Conservation (phyloP, 495 filamentous ascomycete genomes). For the Ramalina peruviana region DNA sequence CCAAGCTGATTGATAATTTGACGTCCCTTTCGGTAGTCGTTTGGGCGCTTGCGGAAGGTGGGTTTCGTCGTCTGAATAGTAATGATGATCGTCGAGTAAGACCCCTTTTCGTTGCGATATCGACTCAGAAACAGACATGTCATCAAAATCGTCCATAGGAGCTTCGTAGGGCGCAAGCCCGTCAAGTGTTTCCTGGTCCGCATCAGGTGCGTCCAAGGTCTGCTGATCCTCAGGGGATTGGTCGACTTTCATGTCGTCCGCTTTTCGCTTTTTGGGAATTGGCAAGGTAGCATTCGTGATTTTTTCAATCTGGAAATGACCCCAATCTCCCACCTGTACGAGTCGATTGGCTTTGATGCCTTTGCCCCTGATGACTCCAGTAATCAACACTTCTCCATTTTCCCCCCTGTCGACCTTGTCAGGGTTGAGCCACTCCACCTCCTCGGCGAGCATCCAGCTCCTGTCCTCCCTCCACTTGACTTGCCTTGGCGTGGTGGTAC, state of each 20-base stretch:
- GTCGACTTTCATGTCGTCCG: slow-evolving; percentile 60
- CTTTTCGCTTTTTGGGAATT: slow-evolving; percentile 36
- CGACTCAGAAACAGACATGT: slow-evolving; percentile 39
- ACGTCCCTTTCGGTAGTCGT: slow-evolving; percentile 78
- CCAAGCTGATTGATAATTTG: slow-evolving; percentile 88
- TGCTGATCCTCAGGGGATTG: slow-evolving; percentile 28
- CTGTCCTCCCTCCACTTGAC: slow-evolving; percentile 85
- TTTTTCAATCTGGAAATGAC: slow-evolving; percentile 85
- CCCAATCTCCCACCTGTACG: slow-evolving; percentile 86
- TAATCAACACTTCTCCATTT: slow-evolving; percentile 51
- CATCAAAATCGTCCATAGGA: slow-evolving; percentile 54
- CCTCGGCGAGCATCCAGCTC: slow-evolving; percentile 86
- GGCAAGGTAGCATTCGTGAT: slow-evolving; percentile 58
- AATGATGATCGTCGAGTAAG: slow-evolving; percentile 90
- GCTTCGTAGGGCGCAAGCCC: slow-evolving; percentile 74
- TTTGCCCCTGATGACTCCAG: slow-evolving; percentile 74
- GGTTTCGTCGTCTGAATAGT: slow-evolving; percentile 87
- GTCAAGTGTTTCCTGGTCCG: slow-evolving; percentile 68
- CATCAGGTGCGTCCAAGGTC: slow-evolving; percentile 53
- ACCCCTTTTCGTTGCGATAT: slow-evolving; percentile 56
- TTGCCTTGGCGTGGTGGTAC: slow-evolving; percentile 81
- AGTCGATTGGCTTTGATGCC: slow-evolving; percentile 80
- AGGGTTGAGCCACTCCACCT: slow-evolving; percentile 51
- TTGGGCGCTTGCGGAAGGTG: slow-evolving; percentile 48
- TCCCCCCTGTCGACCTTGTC: slow-evolving; percentile 26